Evolutionary conservation across 2,329 filamentous ascomycete genomes (phyloP).

Genomic region (Xylariaceae sp.): DNA sequence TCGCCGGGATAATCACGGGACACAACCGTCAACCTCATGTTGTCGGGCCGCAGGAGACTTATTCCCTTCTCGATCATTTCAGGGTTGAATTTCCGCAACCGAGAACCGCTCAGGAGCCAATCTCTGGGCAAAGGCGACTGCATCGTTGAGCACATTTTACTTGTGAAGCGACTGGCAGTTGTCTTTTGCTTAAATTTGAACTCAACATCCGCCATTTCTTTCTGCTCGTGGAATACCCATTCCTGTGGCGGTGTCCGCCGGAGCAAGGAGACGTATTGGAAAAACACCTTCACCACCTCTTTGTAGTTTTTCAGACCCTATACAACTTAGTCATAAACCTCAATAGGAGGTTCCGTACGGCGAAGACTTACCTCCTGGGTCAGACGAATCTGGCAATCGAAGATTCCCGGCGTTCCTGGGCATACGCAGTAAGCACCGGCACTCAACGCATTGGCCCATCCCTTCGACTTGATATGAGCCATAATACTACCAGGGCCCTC

Average conservation of each 20-base stretch:
- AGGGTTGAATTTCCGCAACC: slow-evolving; percentile 75
- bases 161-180: slow-evolving; percentile 83
- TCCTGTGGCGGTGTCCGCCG: slow-evolving; percentile 73
- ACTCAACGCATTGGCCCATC: slow-evolving; percentile 79
- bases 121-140: slow-evolving; percentile 83
- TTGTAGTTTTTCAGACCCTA: slow-evolving; percentile 70
- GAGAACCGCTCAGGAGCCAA: slow-evolving; percentile 75
- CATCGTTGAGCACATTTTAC: slow-evolving; percentile 79
- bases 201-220: slow-evolving; percentile 82
- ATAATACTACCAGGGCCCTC: slow-evolving; percentile 90
- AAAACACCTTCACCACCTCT: slow-evolving; percentile 76
- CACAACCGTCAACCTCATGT: slow-evolving; percentile 78
- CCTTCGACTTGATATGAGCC: slow-evolving; percentile 82
- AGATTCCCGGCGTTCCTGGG: slow-evolving; percentile 69
- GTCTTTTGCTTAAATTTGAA: slow-evolving; percentile 95
- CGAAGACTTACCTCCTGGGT: slow-evolving; percentile 65
- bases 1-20: slow-evolving; percentile 77
- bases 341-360: background rate
- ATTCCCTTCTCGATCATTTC: slow-evolving; percentile 70
- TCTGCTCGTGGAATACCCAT: slow-evolving; percentile 94
- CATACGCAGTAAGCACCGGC: slow-evolving; percentile 72
- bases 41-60: slow-evolving; percentile 73
- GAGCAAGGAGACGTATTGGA: slow-evolving; percentile 87
- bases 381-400: slow-evolving; percentile 71
- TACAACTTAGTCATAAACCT: slow-evolving; percentile 10